Percentiles rank a stretch among this genome's conserved stretches.
Evolutionary conservation across 768 basidiomycete species (phyloP).

Genomic region (Cystobasidium tubakii): DNA sequence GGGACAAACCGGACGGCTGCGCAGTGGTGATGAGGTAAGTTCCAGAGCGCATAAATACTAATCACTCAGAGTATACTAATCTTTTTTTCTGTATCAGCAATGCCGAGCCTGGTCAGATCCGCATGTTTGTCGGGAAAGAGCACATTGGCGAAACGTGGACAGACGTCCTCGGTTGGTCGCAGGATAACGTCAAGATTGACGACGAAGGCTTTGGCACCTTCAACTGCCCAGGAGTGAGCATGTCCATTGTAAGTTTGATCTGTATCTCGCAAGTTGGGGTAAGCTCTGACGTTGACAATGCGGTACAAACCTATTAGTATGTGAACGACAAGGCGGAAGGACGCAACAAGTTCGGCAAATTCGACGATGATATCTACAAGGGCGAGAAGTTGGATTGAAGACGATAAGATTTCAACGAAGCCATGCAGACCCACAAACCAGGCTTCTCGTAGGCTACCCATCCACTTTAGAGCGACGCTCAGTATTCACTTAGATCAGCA

Average conservation of each 20-base stretch:
- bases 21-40: slow-evolving; percentile 48
- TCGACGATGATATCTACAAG: slow-evolving; percentile 33
- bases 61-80: too few relatives aligned
- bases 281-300: not conserved
- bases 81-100: not conserved
- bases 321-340: slow-evolving; percentile 51
- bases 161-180: slow-evolving; percentile 54
- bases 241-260: slow-evolving; percentile 49
- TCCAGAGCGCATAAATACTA: too few relatives aligned
- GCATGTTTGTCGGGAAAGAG: slow-evolving; percentile 44
- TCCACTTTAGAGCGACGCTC: too few relatives aligned
- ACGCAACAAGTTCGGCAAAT: slow-evolving; percentile 51
- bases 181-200: slow-evolving; percentile 52
- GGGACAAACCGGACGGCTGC: slow-evolving; percentile 49
- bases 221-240: slow-evolving; percentile 50
- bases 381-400: slow-evolving; percentile 11
- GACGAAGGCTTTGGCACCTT: slow-evolving; percentile 55
- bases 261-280: not conserved
- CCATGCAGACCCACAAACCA: not conserved
- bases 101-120: slow-evolving; percentile 20
- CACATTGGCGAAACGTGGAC: slow-evolving; percentile 54
- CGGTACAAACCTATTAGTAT: slow-evolving; percentile 35
- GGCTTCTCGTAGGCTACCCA: too few relatives aligned
- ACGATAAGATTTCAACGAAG: not conserved
- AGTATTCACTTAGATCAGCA: too few relatives aligned